Evolutionary conservation across 2,329 filamentous ascomycete species (phyloP).

Genomic region (Diplodia seriata): DNA sequence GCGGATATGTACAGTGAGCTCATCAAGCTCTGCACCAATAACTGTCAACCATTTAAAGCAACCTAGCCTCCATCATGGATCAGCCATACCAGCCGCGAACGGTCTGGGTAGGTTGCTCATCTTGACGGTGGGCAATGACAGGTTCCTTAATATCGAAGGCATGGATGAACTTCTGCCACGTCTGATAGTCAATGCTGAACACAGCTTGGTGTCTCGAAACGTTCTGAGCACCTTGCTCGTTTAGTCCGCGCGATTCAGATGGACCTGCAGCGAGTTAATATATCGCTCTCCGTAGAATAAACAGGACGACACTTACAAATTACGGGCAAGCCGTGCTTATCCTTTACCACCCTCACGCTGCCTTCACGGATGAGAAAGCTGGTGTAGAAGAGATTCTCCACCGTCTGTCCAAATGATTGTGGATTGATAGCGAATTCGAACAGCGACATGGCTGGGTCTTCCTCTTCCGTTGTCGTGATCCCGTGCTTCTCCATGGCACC

Average conservation of each 20-base stretch:
- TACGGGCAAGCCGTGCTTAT: constrained; percentile 77
- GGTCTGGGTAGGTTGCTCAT: constrained; percentile 60
- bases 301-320: constrained; percentile 66
- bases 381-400: constrained; percentile 97
- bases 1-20: constrained; percentile 1
- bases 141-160: constrained; percentile 77
- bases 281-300: neutral
- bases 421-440: constrained; percentile 93
- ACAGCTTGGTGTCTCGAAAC: constrained; percentile 76
- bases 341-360: constrained; percentile 73
- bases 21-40: neutral
- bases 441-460: constrained; percentile 70
- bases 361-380: constrained; percentile 94
- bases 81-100: constrained; percentile 71
- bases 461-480: constrained; percentile 64
- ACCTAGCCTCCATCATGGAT: constrained; percentile 11
- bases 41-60: neutral
- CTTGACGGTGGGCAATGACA: constrained; percentile 82
- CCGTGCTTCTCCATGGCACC: constrained; percentile 69
- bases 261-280: constrained; percentile 44
- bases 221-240: constrained; percentile 65
- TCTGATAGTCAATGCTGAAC: constrained; percentile 83
- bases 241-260: constrained; percentile 56
- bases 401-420: constrained; percentile 86
- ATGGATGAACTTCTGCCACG: constrained; percentile 79